Conservation (phyloP, 495 filamentous ascomycete species). For the Penicillium dipodomyicola region DNA sequence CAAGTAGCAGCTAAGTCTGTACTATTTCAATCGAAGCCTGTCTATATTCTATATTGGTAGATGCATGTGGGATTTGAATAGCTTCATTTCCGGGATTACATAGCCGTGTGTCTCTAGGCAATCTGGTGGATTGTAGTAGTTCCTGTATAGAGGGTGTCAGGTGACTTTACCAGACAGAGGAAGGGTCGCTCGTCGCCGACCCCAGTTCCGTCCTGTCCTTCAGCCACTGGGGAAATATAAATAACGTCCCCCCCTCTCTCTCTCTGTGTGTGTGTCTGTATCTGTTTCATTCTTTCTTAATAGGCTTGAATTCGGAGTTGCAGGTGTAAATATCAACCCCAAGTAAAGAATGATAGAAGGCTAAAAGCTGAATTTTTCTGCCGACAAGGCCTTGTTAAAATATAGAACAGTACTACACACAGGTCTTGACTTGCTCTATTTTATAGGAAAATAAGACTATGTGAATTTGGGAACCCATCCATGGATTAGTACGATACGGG, state of each 20-base stretch:
- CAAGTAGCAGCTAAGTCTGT: neutral
- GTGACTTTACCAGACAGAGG: neutral
- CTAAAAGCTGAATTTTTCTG: no score
- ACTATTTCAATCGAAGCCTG: neutral
- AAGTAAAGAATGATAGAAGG: no score
- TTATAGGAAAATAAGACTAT: no score
- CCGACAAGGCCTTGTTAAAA: no score
- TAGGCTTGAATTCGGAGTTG: no score
- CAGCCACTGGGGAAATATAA: neutral
- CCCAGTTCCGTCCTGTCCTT: neutral
- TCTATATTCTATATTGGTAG: neutral
- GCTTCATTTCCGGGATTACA: neutral
- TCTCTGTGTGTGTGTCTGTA: no score
- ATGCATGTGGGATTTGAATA: neutral
- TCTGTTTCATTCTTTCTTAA: no score
- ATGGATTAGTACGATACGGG: neutral
- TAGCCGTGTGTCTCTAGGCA: neutral
- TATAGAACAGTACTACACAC: no score
- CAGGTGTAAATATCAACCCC: no score
- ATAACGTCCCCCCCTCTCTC: neutral
- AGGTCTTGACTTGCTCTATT: no score
- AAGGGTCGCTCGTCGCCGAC: neutral
- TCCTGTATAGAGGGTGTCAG: neutral
- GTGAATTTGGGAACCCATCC: neutral
- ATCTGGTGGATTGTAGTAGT: neutral